Evolutionary conservation across 192 early-diverging fungal genomes (phyloP).

Genomic region (Backusella luteola): DNA sequence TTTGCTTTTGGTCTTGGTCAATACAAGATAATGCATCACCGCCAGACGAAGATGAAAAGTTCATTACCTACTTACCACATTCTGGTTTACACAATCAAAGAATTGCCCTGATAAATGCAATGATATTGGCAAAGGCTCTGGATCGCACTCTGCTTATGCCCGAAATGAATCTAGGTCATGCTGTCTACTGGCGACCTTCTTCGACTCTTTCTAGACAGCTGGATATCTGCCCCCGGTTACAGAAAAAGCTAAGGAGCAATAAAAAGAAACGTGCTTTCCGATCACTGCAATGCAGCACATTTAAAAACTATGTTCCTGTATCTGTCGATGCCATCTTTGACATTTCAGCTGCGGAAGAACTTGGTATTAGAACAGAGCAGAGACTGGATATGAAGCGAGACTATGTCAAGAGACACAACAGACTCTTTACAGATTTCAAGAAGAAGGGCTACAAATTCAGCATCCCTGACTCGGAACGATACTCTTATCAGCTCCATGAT

Average conservation of each 20-base stretch:
- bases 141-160: slow-evolving; percentile 53
- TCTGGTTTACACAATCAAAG: slow-evolving; percentile 56
- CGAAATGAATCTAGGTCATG: slow-evolving; percentile 28
- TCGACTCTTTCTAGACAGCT: slow-evolving; percentile 4
- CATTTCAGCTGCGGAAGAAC: slow-evolving; percentile 1
- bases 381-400: slow-evolving; percentile 22
- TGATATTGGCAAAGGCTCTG: slow-evolving; percentile 38
- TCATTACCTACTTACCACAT: slow-evolving; percentile 47
- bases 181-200: slow-evolving; percentile 23
- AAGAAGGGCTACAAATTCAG: neutral
- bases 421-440: slow-evolving; percentile 30
- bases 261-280: neutral
- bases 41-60: slow-evolving; percentile 26
- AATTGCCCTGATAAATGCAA: slow-evolving; percentile 44
- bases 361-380: slow-evolving; percentile 22
- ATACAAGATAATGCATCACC: neutral
- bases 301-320: slow-evolving; percentile 30
- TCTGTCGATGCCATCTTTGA: slow-evolving; percentile 22
- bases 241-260: neutral
- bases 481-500: slow-evolving; percentile 45
- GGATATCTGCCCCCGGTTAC: slow-evolving; percentile 15
- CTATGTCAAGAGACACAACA: slow-evolving; percentile 37
- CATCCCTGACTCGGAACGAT: slow-evolving; percentile 36
- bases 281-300: slow-evolving; percentile 24
- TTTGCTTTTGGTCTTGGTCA: neutral